A percentile compares a stretch with the other conserved stretches of the same genome.
phyloP scores from a whole-genome alignment of 2,329 filamentous ascomycete genomes.

The Epichloe uncinata region DNA sequence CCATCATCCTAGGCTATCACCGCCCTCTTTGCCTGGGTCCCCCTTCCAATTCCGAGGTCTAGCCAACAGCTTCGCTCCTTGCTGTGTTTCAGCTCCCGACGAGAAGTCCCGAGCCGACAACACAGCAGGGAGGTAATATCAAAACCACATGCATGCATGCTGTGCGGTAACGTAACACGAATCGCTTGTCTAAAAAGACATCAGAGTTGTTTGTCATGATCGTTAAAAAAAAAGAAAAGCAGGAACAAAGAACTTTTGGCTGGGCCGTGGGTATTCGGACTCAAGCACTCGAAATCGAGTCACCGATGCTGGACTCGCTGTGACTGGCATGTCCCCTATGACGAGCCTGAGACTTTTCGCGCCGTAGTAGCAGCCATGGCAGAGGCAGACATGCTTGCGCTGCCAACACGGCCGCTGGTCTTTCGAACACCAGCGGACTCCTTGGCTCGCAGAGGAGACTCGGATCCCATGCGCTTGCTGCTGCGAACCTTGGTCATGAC shows the following conservation, averaged over 20 bases:
- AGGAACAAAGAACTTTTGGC: constrained; percentile 8
- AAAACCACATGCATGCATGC: constrained; percentile 23
- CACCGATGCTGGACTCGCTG: constrained; percentile 3
- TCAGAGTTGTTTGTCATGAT: constrained; percentile 26
- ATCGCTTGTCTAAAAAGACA: constrained; percentile 23
- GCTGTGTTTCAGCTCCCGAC: too few relatives aligned
- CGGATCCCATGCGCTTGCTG: constrained; percentile 36
- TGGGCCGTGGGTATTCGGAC: constrained; percentile 3
- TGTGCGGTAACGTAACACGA: constrained; percentile 19
- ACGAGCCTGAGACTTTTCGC: constrained; percentile 38
- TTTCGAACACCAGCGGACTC: constrained; percentile 46
- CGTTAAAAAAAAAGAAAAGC: constrained; percentile 19
- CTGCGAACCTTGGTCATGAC: constrained; percentile 53
- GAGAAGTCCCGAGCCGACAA: background rate
- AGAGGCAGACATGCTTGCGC: constrained; percentile 33
- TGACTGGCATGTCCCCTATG: constrained; percentile 14
- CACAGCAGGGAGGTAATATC: background rate
- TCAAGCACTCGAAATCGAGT: background rate
- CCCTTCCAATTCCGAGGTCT: background rate
- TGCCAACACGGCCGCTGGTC: constrained; percentile 52
- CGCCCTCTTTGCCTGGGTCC: too few relatives aligned
- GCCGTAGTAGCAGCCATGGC: constrained; percentile 29
- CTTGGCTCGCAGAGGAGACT: constrained; percentile 36
- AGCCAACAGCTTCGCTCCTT: background rate
- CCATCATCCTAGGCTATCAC: too few relatives aligned